Evolutionary conservation across 371 early-diverging fungal species (phyloP).

Genomic region (Caulochytrium protostelioides): DNA sequence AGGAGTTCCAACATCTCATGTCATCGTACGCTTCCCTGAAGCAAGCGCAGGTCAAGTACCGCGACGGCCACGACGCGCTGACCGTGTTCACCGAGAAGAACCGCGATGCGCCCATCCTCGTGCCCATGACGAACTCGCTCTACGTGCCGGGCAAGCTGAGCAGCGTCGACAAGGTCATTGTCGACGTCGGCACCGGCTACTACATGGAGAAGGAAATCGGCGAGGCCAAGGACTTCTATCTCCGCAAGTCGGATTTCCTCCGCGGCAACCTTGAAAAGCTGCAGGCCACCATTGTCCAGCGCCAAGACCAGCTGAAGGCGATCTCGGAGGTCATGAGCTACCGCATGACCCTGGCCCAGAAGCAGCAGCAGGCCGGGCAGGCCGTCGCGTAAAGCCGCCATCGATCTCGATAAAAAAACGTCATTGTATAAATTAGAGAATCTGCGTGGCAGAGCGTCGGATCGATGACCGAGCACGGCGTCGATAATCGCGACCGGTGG

Average conservation of each 20-base stretch:
- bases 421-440: no score
- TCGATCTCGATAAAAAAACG: no score
- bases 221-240: conserved; percentile 55
- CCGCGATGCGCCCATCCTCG: conserved; percentile 16
- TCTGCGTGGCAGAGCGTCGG: no score
- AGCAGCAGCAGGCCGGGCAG: no score
- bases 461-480: no score
- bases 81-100: conserved; percentile 13
- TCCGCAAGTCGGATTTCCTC: conserved; percentile 47
- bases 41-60: conserved; percentile 65
- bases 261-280: conserved; percentile 47
- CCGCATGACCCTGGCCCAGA: no score
- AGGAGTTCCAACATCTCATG: conserved; percentile 69
- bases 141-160: conserved; percentile 77
- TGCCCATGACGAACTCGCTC: conserved; percentile 48
- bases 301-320: conserved; percentile 53
- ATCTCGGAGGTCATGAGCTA: no score
- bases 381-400: no score
- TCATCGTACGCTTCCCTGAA: conserved; percentile 61
- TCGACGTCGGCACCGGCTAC: conserved; percentile 92
- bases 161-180: conserved; percentile 60
- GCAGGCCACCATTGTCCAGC: conserved; percentile 47
- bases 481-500: no score
- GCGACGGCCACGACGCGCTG: conserved; percentile 50
- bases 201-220: conserved; percentile 68